phyloP scores from a whole-genome alignment of 345 rosid genomes.

The Litchi chinensis region DNA sequence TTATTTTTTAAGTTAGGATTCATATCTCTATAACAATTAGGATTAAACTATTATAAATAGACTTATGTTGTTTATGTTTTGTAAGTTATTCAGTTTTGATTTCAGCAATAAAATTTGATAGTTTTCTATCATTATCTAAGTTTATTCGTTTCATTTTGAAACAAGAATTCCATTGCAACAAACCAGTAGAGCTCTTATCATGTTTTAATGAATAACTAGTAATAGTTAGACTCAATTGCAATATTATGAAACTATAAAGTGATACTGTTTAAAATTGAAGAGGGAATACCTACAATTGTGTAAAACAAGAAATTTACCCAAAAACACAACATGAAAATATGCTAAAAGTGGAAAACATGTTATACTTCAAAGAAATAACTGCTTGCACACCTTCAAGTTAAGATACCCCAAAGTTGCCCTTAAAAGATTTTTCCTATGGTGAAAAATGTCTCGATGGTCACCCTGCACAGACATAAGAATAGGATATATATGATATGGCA shows the following conservation, averaged over 20 bases:
- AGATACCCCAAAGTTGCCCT: slow-evolving; percentile 57
- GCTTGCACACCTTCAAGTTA: slow-evolving; percentile 64
- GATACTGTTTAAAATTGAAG: too few species aligned
- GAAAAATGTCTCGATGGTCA: slow-evolving; percentile 69
- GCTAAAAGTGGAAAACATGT: neutral
- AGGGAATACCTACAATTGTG: too few species aligned
- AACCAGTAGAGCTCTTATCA: neutral
- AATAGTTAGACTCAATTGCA: neutral
- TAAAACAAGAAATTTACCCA: neutral
- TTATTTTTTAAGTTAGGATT: too few species aligned
- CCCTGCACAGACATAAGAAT: slow-evolving; percentile 51
- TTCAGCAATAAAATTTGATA: too few species aligned
- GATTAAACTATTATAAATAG: too few species aligned
- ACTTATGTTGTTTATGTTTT: too few species aligned
- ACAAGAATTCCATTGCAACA: too few species aligned
- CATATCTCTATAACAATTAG: too few species aligned
- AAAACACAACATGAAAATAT: slow-evolving; percentile 7
- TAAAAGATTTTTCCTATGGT: slow-evolving; percentile 74
- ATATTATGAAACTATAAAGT: neutral
- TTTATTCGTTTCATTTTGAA: too few species aligned
- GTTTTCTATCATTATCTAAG: too few species aligned
- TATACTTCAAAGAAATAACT: slow-evolving; percentile 11
- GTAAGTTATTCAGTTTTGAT: too few species aligned
- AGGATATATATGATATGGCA: neutral
- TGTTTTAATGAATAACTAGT: neutral